Base-by-base conservation (phyloP, 169 alveolate species). In the Eimeria tenella region DNA sequence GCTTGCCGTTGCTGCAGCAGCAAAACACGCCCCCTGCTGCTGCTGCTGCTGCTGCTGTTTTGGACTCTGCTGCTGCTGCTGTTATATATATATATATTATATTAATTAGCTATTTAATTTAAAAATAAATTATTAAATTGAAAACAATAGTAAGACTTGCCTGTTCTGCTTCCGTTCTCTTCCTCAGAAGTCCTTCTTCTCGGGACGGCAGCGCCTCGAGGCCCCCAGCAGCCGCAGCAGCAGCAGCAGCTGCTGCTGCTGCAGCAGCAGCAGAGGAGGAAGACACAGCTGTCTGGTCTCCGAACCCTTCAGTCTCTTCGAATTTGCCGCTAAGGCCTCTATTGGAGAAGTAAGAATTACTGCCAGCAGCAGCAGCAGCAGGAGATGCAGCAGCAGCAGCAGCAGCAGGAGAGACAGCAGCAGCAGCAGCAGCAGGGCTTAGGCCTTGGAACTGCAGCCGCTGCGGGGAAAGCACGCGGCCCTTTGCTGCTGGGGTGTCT, bases 1-100 rank as follows among this genome's bases (percentile, higher is more conserved):
- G 93, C 93, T 42, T 86, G 93, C 68, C 53, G 23, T 82, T 86
- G 82, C 93, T 86, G 93, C 49, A 53, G n/a, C 74, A 81, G 11
- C 11, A 11, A 9, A 9, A 56, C 65, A 56, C 65, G 65, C 19
- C 11, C 11, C 19, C 11, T 56, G 65, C 65, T 56, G 65, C 65
- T 56, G 11, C 7, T 56, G 65, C 65, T 56, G 65, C 65, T 11
- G 65, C 19, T 11, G 65, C 11, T 56, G 11, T 7, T 56, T 56
- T 17, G 7, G 65, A 7, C 11, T 7, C 65, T 56, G 65, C 65
- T 56, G 65, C 65, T 56, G 65, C 65, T 56, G 65, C 65, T 56
- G 65, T 56, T 56, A 11, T 11, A 56, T 7, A 7, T 56, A n/a
- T n/a, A n/a, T n/a, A n/a, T n/a, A n/a, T n/a, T 13, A 75, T 11